Evolutionary conservation across 2,329 filamentous ascomycete species (phyloP).

Genomic region (Diaporthe citriasiana): DNA sequence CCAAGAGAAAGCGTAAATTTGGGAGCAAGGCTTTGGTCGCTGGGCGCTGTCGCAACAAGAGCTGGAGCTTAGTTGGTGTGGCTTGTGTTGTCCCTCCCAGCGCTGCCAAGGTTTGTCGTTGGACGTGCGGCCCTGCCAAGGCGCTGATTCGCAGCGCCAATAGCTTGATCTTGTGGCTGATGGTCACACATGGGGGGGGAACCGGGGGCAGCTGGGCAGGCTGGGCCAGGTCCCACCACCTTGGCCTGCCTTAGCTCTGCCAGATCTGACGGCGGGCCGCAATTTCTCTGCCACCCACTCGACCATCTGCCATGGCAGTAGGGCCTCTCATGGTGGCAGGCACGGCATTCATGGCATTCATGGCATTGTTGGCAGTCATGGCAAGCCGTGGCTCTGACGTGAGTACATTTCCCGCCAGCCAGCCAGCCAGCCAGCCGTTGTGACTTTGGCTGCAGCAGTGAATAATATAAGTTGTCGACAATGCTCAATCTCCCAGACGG

Average conservation of each 20-base stretch:
- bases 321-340: too few relatives aligned
- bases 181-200: neutral
- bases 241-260: constrained; percentile 23
- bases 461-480: neutral
- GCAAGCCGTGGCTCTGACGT: neutral
- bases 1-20: neutral
- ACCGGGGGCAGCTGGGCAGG: neutral
- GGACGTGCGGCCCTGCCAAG: constrained; percentile 20
- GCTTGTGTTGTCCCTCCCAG: neutral
- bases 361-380: neutral
- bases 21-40: neutral
- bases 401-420: neutral
- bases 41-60: neutral
- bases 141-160: constrained; percentile 14
- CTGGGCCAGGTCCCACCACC: neutral
- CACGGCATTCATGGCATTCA: neutral
- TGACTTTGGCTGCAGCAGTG: neutral
- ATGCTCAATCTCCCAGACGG: neutral
- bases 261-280: constrained; percentile 31
- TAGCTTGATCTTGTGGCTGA: constrained; percentile 31
- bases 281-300: neutral
- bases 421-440: neutral
- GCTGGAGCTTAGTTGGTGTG: constrained; percentile 4
- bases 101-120: neutral
- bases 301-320: neutral